Evolutionary conservation across 352 stramenopile species (phyloP).

Genomic region (Lagenidium sp.): DNA sequence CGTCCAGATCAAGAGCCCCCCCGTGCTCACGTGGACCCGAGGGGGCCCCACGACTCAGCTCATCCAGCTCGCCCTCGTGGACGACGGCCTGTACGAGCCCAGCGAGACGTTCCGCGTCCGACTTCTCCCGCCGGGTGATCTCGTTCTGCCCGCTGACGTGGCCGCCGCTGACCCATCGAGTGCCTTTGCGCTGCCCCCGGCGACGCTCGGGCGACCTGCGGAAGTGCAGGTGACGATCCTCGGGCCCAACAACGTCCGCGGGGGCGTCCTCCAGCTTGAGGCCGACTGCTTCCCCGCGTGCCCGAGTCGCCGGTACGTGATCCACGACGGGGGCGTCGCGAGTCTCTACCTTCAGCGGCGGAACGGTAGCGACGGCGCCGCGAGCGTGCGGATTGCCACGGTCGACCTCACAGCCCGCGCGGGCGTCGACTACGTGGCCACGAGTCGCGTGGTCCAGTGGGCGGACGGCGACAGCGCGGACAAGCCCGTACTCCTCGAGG

Average conservation of each 20-base stretch:
- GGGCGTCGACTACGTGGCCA: slow-evolving; percentile 35
- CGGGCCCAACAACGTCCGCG: slow-evolving; percentile 45
- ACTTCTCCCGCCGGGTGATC: slow-evolving; percentile 18
- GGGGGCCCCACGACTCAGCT: slow-evolving; percentile 21
- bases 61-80: slow-evolving; percentile 30
- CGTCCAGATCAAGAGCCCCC: slow-evolving; percentile 25
- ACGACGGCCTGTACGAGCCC: slow-evolving; percentile 43
- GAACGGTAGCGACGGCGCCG: slow-evolving; percentile 33
- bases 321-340: slow-evolving; percentile 35
- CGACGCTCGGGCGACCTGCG: slow-evolving; percentile 26
- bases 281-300: slow-evolving; percentile 64
- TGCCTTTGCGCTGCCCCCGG: slow-evolving; percentile 16
- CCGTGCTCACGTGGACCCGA: slow-evolving; percentile 35
- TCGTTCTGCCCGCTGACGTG: background rate
- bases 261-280: slow-evolving; percentile 49
- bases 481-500: slow-evolving; percentile 34
- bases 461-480: slow-evolving; percentile 36
- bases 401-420: slow-evolving; percentile 33
- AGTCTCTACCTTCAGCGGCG: slow-evolving; percentile 43
- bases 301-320: slow-evolving; percentile 25
- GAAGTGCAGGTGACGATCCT: slow-evolving; percentile 41
- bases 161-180: slow-evolving; percentile 14
- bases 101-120: slow-evolving; percentile 36
- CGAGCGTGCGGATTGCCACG: slow-evolving; percentile 31
- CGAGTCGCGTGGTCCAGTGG: slow-evolving; percentile 33